Conservation (phyloP, 192 early-diverging fungal genomes). For the Geranomyces variabilis region DNA sequence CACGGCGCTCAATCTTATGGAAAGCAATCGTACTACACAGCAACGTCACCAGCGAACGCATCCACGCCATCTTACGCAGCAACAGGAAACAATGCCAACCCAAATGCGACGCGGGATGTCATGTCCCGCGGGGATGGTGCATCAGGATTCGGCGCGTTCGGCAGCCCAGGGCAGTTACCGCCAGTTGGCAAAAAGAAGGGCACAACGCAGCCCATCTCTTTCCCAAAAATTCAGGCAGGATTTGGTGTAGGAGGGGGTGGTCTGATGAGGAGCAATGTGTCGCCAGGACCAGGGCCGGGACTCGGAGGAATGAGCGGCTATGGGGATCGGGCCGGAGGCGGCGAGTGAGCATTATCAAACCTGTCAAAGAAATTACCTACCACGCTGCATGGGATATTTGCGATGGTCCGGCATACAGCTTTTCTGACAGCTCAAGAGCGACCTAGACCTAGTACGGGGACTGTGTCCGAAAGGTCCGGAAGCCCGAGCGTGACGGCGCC, state of each 20-base stretch:
- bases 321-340: conserved; percentile 23
- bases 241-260: conserved; percentile 27
- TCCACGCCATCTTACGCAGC: neutral
- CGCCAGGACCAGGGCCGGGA: conserved; percentile 29
- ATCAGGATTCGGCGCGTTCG: conserved; percentile 20
- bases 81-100: neutral
- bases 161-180: conserved; percentile 9
- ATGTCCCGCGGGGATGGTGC: conserved; percentile 24
- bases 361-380: too few species aligned
- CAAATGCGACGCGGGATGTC: conserved; percentile 4
- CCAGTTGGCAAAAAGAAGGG: conserved; percentile 30
- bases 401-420: too few species aligned
- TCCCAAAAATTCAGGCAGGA: conserved; percentile 35
- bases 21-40: conserved; percentile 31
- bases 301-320: conserved; percentile 23
- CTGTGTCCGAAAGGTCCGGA: too few species aligned
- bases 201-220: conserved; percentile 22
- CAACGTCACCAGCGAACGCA: conserved; percentile 5
- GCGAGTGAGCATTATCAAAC: conserved; percentile 1
- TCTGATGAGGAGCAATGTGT: conserved; percentile 30
- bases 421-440: too few species aligned
- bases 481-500: too few species aligned
- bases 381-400: too few species aligned
- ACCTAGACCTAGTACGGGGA: too few species aligned
- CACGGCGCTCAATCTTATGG: conserved; percentile 29